Base-by-base conservation (phyloP, 371 early-diverging fungal species). In the Nematocida sp. region DNA sequence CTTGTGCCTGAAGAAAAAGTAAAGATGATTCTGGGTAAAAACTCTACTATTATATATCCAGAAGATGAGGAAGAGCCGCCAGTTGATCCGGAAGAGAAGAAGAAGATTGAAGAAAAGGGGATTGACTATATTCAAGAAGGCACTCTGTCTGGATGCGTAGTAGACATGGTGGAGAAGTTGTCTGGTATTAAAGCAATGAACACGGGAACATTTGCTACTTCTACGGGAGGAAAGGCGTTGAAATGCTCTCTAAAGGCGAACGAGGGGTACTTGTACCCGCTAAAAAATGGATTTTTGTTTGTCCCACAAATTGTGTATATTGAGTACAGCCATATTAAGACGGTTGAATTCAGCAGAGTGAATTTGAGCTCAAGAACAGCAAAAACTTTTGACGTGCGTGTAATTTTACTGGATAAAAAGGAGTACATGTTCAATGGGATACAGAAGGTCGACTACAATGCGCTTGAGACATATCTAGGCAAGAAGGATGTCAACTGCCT, bases 181-280 rank as follows among this genome's bases (percentile, higher is more conserved):
- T 90, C 94, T 1, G 90, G 90, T 3, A 89, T 91, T 82, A 92
- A 92, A 72, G 89, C 94, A 44, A 91, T 90, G 4, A 89, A 90
- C 58, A 92, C 94, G 11, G 90, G 71, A 9, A 39, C 15, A 9
- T 84, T 86, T 62, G 39, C 33, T 15, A 80, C 84, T 27, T 39
- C 23, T 1, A 66, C 56, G 52, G 84, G 90, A 27, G 88, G 90
- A n/a, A 88, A 89, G 73, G 93, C 94, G 9, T 86, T 96, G 83
- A 95, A 95, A 86, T 96, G 96, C 83, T 94, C 95, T 20, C 90
- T 92, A 88, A 97, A 96, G 88, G 96, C 98, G 62, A 94, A 93
- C 89, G 97, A 97, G 88, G 96, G 96, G 55, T 91, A 91, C 76
- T 86, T 98, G 40, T 98, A 94, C 85, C 95, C 94, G 2, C 89